Evolutionary conservation across 371 early-diverging fungal genomes (phyloP), one percentile per base, ranked within the genome.

Genomic region (Blastocladiella emersonii): DNA sequence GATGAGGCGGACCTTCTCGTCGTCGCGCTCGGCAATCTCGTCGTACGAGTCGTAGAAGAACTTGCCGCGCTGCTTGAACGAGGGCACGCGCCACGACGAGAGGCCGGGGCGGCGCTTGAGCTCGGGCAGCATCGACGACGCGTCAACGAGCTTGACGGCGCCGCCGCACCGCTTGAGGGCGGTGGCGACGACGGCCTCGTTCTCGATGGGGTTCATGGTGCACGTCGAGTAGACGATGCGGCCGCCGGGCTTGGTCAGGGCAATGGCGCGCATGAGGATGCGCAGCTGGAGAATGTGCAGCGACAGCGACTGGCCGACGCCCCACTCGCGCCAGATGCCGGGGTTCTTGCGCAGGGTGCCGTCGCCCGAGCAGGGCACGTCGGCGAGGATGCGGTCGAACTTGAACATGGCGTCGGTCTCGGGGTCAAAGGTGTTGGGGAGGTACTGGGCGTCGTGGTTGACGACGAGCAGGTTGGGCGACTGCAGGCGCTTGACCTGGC

Each of bases 331-430:
- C 91, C 98, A 93, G 43, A 98, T 89, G 63, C 76, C 78, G 64
- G 81, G 80, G 72, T 99, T 99, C 76, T 99, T 99, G 70, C 99
- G 85, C 45, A 98, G 71, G 1, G 99, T 99, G 56, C 99, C 99
- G 74, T 99, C 99, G 61, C 99, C 96, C 65, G 95, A 88, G 84
- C 97, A 97, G 1, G 99, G 99, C 0, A 99, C 99, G 81, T 99
- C 99, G 67, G 90, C 89, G 57, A 98, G 79, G 43, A 99, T 91
- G 64, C 96, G 86, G 69, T 98, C 98, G 79, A 98, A 98, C 70
- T 81, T 82, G 64, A 87, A 74, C 0, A 75, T 68, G 41, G 60
- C 34, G 45, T 34, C 27, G 55, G 48, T n/a, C 23, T 8, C 32
- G 12, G 62, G 65, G 44, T 76, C 70, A 64, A 78, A 78, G 63